Conservation (phyloP, 768 basidiomycete genomes). For the Phallus indusiatus region DNA sequence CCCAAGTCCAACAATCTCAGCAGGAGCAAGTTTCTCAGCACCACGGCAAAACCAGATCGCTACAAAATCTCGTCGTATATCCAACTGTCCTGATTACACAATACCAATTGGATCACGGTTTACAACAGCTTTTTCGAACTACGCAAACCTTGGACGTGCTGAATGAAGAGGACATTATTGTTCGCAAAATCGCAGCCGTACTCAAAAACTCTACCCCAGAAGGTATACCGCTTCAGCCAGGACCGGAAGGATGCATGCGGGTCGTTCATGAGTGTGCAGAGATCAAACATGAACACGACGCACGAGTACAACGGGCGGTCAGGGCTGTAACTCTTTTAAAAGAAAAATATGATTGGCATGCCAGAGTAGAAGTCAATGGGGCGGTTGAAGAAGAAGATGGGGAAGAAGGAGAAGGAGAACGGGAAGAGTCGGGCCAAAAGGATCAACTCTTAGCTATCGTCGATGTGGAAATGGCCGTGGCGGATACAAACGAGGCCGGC, state of each 20-base stretch:
- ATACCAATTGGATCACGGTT: conserved; percentile 58
- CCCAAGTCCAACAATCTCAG: not conserved
- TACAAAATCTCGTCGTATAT: conserved; percentile 61
- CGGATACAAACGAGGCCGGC: not conserved
- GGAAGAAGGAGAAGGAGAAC: conserved; percentile 35
- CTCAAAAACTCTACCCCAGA: conserved; percentile 20
- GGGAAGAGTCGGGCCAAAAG: not conserved
- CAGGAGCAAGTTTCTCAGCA: not conserved
- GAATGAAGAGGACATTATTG: conserved; percentile 59
- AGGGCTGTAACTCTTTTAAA: conserved; percentile 67
- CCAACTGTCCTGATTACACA: conserved; percentile 51
- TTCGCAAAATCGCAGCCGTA: conserved; percentile 51
- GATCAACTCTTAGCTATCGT: not conserved
- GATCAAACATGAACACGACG: conserved; percentile 63
- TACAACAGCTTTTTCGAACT: conserved; percentile 67
- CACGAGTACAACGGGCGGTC: conserved; percentile 67
- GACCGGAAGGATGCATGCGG: conserved; percentile 30
- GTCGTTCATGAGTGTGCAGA: conserved; percentile 57
- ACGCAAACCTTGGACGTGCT: conserved; percentile 75
- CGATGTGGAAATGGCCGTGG: not conserved
- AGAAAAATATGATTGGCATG: conserved; percentile 78
- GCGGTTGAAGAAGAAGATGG: conserved; percentile 53
- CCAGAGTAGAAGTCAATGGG: conserved; percentile 64
- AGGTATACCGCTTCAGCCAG: not conserved
- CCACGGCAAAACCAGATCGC: conserved; percentile 28